Evolutionary conservation across 495 filamentous ascomycete species (phyloP), one percentile per base, ranked within the genome.

Genomic region (Symbiotaphrina buchneri): DNA sequence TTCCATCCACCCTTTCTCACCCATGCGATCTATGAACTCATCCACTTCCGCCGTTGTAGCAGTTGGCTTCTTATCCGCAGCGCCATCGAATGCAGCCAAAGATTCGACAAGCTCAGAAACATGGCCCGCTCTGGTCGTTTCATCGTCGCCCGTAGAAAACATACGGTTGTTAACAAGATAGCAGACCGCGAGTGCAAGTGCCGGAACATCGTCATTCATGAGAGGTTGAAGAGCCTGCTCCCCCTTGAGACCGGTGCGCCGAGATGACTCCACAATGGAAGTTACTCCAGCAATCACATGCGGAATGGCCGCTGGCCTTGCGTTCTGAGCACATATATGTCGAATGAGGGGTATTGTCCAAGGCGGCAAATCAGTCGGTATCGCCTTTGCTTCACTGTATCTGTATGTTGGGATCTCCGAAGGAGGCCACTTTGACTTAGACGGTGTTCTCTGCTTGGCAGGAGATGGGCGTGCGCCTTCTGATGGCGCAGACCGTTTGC

Each of bases 281-380:
- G 61, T 62, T 2, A 76, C 58, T 23, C 74, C 74, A 0, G 65
- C 56, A 36, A 65, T 63, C 0, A 81, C 59, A 47, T 80, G 71
- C 4, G 68, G 68, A n/a, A 59, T 46, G 30, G 71, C 51, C 27
- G 54, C 53, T 33, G 63, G 55, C 3, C 56, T 59, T 1, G 63
- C 58, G 45, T 77, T 64, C 18, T 53, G 56, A 38, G 73, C 61
- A 49, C 72, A 76, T 4, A 87, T 50, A 19, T 58, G 59, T 15
- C 74, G 63, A 18, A 80, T 63, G 3, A 61, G 59, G 6, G 69
- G 63, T 51, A 71, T 68, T 13, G 70, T 52, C 76, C 74, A 83
- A 11, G 52, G 49, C 0, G 72, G 76, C 13, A 74, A 21, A 38
- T 41, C 1, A 42, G 41, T 0, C 42, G 47, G 25, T 43, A 47